Evolutionary conservation across 176 grass and related monocot species (phyloP).

Genomic region (Phoenix dactylifera): DNA sequence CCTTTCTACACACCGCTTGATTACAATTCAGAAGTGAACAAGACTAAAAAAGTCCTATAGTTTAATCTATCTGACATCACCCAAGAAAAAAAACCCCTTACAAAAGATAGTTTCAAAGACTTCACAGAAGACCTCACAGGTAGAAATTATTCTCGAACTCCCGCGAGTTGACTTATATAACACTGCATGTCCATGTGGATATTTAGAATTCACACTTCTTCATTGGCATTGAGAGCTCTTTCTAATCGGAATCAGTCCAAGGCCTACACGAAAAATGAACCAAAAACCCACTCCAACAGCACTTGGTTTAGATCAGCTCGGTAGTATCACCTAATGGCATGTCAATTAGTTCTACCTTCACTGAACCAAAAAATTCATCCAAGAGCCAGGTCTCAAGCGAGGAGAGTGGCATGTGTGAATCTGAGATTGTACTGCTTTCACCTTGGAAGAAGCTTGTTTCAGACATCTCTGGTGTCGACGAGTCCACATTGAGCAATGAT

Average conservation of each 20-base stretch:
- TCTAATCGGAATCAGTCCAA: conserved; percentile 14
- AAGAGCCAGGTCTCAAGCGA: conserved; percentile 88
- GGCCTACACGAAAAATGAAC: conserved; percentile 12
- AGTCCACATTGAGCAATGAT: conserved; percentile 10
- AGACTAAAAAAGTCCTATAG: too few species aligned
- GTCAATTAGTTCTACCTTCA: conserved; percentile 40
- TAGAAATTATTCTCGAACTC: conserved; percentile 20
- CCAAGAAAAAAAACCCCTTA: too few species aligned
- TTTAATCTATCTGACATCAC: too few species aligned
- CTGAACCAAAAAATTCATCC: conserved; percentile 56
- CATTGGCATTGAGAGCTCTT: conserved; percentile 20
- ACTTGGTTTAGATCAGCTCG: conserved; percentile 58
- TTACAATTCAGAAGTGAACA: too few species aligned
- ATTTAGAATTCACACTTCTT: conserved; percentile 36
- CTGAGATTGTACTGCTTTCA: not conserved
- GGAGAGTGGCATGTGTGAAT: conserved; percentile 36
- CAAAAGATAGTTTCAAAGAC: too few species aligned
- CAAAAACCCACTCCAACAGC: conserved; percentile 15
- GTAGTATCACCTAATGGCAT: conserved; percentile 61
- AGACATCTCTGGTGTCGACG: conserved; percentile 27
- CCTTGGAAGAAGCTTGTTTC: conserved; percentile 9
- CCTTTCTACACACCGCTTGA: too few species aligned
- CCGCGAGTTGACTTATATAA: conserved; percentile 16
- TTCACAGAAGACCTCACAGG: conserved; percentile 13
- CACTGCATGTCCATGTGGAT: conserved; percentile 13